phyloP scores from a whole-genome alignment of 805 yeast species.

The Schwanniomyces occidentalis region DNA sequence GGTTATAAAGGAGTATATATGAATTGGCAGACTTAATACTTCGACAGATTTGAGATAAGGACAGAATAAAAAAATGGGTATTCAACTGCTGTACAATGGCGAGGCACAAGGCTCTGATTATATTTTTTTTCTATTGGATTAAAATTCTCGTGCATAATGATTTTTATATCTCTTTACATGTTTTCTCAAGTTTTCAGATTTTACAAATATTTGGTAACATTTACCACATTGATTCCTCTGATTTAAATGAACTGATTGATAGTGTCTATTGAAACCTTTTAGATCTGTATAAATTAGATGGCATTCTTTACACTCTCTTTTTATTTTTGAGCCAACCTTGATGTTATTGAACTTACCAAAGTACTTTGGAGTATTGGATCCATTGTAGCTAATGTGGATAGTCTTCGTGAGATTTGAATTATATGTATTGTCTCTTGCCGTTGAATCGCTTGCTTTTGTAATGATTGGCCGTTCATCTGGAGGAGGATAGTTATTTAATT shows the following conservation, averaged over 20 bases:
- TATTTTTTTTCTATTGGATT: too few relatives aligned
- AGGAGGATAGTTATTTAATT: too few relatives aligned
- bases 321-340: slow-evolving; percentile 8
- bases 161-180: neutral
- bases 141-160: slow-evolving; percentile 1
- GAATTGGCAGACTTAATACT: too few relatives aligned
- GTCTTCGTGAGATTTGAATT: too few relatives aligned
- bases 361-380: slow-evolving; percentile 15
- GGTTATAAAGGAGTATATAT: too few relatives aligned
- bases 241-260: slow-evolving; percentile 8
- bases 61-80: too few relatives aligned
- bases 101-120: too few relatives aligned
- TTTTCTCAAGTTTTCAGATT: neutral
- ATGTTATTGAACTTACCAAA: slow-evolving; percentile 14
- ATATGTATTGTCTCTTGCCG: too few relatives aligned
- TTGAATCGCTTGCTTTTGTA: too few relatives aligned
- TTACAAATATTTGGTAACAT: slow-evolving; percentile 1
- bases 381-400: slow-evolving; percentile 10
- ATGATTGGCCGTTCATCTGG: too few relatives aligned
- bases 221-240: slow-evolving; percentile 4
- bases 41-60: too few relatives aligned
- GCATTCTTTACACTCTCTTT: slow-evolving; percentile 15
- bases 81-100: too few relatives aligned
- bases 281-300: slow-evolving; percentile 11
- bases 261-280: slow-evolving; percentile 16